These are phyloP conservation scores for Hansenula sp. DNA, from an alignment of 1,139 yeast genomes.

Conservation along the genomic window DNA sequence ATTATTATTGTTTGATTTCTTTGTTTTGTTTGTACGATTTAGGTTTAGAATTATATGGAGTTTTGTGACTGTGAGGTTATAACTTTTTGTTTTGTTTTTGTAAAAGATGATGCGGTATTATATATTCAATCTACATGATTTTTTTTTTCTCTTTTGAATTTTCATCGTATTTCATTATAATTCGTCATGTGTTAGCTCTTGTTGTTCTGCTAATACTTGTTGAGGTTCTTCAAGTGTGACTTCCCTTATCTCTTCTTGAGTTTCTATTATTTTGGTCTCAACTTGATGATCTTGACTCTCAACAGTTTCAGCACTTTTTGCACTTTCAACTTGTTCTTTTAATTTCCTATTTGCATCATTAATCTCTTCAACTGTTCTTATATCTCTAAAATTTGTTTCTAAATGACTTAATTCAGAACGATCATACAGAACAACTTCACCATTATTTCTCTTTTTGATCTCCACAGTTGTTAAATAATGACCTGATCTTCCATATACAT, in stretches of 20 bases:
- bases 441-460: neutral
- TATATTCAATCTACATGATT: no score
- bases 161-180: no score
- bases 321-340: neutral
- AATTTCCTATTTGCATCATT: neutral
- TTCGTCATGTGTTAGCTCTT: no score
- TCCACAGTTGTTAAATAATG: constrained; percentile 4
- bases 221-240: no score
- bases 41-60: neutral
- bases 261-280: no score
- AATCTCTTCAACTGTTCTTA: neutral
- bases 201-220: no score
- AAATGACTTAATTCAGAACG: neutral
- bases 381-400: neutral
- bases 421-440: neutral
- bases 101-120: no score
- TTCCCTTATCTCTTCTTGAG: no score
- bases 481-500: constrained; percentile 9
- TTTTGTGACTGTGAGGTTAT: neutral
- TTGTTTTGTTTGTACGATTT: neutral
- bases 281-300: no score
- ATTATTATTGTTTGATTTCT: neutral
- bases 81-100: no score
- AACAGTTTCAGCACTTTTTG: neutral
- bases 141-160: no score